Evolutionary conservation across 2,329 filamentous ascomycete species (phyloP).

Genomic region (Aspergillus ustus): DNA sequence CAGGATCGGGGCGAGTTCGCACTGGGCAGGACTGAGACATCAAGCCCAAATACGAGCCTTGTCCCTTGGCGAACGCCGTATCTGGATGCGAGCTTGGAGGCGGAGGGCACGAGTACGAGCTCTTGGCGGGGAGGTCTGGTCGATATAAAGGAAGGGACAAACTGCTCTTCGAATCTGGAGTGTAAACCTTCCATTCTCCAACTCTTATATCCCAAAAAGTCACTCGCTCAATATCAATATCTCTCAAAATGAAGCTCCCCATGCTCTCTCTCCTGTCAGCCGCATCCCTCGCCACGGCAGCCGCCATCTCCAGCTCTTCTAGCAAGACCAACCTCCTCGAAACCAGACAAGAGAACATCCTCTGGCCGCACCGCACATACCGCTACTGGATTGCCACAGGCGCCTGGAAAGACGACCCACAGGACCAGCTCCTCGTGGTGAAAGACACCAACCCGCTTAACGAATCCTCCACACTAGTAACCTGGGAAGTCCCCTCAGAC

Average conservation of each 20-base stretch:
- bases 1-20: background rate
- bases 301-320: slow-evolving; percentile 11
- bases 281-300: slow-evolving; percentile 4
- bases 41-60: background rate
- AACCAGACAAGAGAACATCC: slow-evolving; percentile 18
- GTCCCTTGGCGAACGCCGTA: background rate
- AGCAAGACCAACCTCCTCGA: slow-evolving; percentile 1
- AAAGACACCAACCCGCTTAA: slow-evolving; percentile 27
- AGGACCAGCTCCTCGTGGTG: slow-evolving; percentile 29
- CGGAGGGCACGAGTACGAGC: background rate
- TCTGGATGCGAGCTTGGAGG: background rate
- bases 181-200: background rate
- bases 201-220: no score
- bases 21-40: background rate
- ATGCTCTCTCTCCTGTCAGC: background rate
- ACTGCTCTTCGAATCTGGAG: background rate
- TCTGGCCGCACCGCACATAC: slow-evolving; percentile 29
- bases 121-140: no score
- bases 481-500: slow-evolving; percentile 24
- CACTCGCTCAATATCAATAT: background rate
- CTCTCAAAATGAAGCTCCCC: slow-evolving; percentile 15
- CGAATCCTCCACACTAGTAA: slow-evolving; percentile 30
- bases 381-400: slow-evolving; percentile 29
- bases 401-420: slow-evolving; percentile 25
- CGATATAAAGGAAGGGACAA: background rate